Evolutionary conservation across 2,329 filamentous ascomycete genomes (phyloP), one percentile per base, ranked within the genome.

Genomic region (Beauveria brongniartii): DNA sequence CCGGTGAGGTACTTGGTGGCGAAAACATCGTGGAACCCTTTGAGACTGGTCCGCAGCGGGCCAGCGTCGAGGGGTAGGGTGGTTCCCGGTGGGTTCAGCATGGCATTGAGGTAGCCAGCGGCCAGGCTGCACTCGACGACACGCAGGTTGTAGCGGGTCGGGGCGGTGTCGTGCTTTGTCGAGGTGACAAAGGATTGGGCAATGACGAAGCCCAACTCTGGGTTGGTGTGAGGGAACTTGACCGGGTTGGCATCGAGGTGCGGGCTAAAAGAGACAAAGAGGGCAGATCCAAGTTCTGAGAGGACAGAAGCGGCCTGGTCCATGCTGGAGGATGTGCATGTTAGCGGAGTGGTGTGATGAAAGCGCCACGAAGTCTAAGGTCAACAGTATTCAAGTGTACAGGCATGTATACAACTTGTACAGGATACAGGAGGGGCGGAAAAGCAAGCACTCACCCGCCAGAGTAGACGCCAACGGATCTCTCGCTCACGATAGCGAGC

Each of bases 231-330:
- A 16, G 93, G 93, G 72, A 99, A 91, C 46, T 87, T 82, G 63
- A 97, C 86, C 51, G 92, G 88, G 59, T 85, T 82, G 37, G 89
- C 91, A 26, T 83, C 81, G 56, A 99, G 87, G 20, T 78, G 80
- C 3, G 94, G 94, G 65, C 86, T 86, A 77, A 99, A 99, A 10
- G 88, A 90, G 63, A 97, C 93, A 71, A 95, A 92, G 48, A 97
- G 84, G 10, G 94, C 92, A 44, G 89, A 90, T 55, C 91, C 92
- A 65, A 87, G 86, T 68, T 91, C 82, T 0, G 92, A 93, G 75
- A 99, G 94, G 65, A 99, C 93, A 0, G 93, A 97, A 40, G 94
- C 94, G 16, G 92, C 88, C 77, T 99, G 94, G 71, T 99, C 94
- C 94, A 99, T 97, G 61, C 92, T 91, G 64, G 63, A 20, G 12